Percentiles rank a stretch among this genome's conserved stretches.
phyloP scores from a whole-genome alignment of 495 filamentous ascomycete genomes.

The Ramalina intermedia region DNA sequence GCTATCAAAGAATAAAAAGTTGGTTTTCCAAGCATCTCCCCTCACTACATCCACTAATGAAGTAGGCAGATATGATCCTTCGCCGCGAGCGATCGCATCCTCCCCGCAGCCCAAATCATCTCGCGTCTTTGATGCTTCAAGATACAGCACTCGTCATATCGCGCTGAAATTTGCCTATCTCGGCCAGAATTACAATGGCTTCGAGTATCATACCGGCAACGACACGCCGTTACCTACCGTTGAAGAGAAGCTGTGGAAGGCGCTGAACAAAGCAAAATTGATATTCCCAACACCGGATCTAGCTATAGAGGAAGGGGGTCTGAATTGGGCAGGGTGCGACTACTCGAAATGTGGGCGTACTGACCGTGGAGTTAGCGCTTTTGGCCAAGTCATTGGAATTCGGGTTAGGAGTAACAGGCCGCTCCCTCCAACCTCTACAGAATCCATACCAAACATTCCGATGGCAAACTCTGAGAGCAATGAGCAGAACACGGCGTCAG shows the following conservation, averaged over 20 bases:
- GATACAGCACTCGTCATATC: slow-evolving; percentile 69
- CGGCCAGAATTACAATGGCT: slow-evolving; percentile 79
- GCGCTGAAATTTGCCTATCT: slow-evolving; percentile 92
- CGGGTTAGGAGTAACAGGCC: slow-evolving; percentile 67
- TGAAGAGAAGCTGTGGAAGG: slow-evolving; percentile 86
- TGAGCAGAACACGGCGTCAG: neutral
- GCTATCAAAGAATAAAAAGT: slow-evolving; percentile 28
- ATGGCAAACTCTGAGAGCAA: neutral
- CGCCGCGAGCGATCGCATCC: neutral
- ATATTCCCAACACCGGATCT: slow-evolving; percentile 55
- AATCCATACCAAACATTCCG: neutral
- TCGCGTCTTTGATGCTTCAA: slow-evolving; percentile 56
- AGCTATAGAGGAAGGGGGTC: slow-evolving; percentile 20
- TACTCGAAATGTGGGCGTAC: slow-evolving; percentile 93
- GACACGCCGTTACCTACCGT: slow-evolving; percentile 59
- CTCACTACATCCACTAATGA: slow-evolving; percentile 5
- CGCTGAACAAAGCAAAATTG: slow-evolving; percentile 60
- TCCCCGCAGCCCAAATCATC: slow-evolving; percentile 1
- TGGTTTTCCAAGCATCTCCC: neutral
- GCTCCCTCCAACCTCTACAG: slow-evolving; percentile 2
- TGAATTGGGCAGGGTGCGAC: slow-evolving; percentile 65
- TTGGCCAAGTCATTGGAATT: slow-evolving; percentile 84
- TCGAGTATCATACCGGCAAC: slow-evolving; percentile 62
- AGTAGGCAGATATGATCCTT: slow-evolving; percentile 6
- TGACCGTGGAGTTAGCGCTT: slow-evolving; percentile 85